These are phyloP conservation scores for Apophysomyces elegans DNA, from an alignment of 371 early-diverging fungal genomes.

Conservation along the genomic window DNA sequence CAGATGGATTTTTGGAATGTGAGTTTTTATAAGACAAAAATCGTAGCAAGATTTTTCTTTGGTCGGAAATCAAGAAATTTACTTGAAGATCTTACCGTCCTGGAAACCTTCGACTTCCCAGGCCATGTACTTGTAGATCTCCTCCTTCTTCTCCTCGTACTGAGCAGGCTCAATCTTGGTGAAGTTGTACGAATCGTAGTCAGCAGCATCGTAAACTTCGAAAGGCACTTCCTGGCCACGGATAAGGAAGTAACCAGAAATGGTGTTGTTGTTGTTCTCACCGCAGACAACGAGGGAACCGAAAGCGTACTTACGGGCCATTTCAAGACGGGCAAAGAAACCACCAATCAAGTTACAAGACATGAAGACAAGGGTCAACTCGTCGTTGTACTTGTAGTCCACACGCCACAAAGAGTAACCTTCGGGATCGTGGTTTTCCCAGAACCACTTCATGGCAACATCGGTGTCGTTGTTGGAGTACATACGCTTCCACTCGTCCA, in stretches of 20 bases:
- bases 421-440: conserved; percentile 85
- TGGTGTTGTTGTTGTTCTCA: conserved; percentile 86
- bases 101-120: conserved; percentile 55
- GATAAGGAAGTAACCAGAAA: conserved; percentile 93
- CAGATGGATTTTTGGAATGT: no score
- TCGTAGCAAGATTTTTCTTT: neutral
- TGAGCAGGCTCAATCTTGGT: conserved; percentile 76
- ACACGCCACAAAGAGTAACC: conserved; percentile 90
- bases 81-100: conserved; percentile 51
- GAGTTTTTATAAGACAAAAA: no score
- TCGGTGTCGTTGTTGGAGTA: conserved; percentile 96
- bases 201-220: conserved; percentile 88
- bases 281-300: conserved; percentile 88
- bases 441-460: conserved; percentile 91
- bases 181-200: conserved; percentile 88
- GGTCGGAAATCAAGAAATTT: conserved; percentile 4
- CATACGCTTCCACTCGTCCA: conserved; percentile 96
- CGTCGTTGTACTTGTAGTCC: conserved; percentile 91
- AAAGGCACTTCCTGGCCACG: conserved; percentile 89
- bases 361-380: conserved; percentile 84
- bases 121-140: conserved; percentile 51
- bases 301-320: conserved; percentile 95
- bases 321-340: conserved; percentile 92
- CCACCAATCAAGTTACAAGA: conserved; percentile 90
- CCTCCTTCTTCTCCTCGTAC: conserved; percentile 59